Base-by-base conservation (phyloP, 2,329 filamentous ascomycete species). In the Fusarium hainanense region DNA sequence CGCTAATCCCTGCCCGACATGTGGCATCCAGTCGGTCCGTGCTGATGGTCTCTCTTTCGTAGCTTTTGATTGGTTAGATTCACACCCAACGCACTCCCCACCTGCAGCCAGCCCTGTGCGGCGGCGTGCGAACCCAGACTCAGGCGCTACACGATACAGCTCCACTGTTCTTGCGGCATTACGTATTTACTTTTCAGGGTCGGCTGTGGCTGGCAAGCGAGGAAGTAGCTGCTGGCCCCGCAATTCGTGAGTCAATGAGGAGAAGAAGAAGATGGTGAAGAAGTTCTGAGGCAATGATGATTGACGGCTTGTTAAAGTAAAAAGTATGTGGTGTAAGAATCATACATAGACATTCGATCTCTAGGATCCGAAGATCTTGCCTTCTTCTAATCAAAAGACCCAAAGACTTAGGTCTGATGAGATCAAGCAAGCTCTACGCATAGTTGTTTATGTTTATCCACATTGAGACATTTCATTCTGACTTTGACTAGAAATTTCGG, bases 1-100 rank as follows among this genome's bases (percentile, higher is more conserved):
- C n/a, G 37, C 20, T 49, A 55, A 77, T 74, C 76, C 76, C 70
- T 77, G 76, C 67, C 65, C 65, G 64, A 76, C 76, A 77, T 77
- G 76, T 77, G 76, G 75, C 70, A 66, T 66, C 50, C 32, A 21
- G 40, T 32, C 58, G 63, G 57, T 55, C 69, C 57, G 73, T 75
- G 75, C 75, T 72, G 66, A 32, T n/a, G 25, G 25, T 11, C 41
- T 25, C 34, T 28, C 16, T 16, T 10, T 41, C 1, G 7, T 16
- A 14, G 23, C 18, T 12, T 20, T 16, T 18, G 9, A 61, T 66
- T 66, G 63, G 62, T 13, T 49, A 8, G 28, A 11, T 23, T 11
- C 13, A 21, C 27, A 20, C 18, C 37, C 30, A 55, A 30, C 21
- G 40, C 41, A 46, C 46, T 47, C 60, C 25, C 61, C 54, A 40